Base-by-base conservation (phyloP, 2,329 filamentous ascomycete species). In the Botrytis deweyae region DNA sequence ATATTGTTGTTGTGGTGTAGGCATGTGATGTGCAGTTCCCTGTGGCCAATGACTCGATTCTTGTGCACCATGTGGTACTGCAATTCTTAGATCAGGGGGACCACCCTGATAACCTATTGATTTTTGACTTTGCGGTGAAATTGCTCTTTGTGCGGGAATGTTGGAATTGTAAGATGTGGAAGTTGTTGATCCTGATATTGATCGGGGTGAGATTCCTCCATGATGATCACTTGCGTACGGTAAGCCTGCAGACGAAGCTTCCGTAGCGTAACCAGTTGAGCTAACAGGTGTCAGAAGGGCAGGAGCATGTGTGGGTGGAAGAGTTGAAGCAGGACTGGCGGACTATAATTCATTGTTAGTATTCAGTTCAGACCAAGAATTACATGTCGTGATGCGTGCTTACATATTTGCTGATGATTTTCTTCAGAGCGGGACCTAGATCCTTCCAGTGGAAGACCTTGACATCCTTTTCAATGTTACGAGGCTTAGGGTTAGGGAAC, bases 371-470 rank as follows among this genome's bases (percentile, higher is more conserved):
- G 29, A 33, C 25, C 49, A 42, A 68, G 29, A 36, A 25, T 44
- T 38, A 7, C 49, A 63, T 44, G 58, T 40, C 58, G 44, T 38
- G 33, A 20, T 10, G 38, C n/a, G 20, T n/a, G 78, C 79, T 77
- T 77, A 81, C 81, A 76, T 98, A 99, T 92, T 99, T 99, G 80
- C 93, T 91, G 81, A 99, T 97, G 80, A 99, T 98, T 86, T 99
- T 99, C 88, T 97, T 97, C 77, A 99, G 87, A 0, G 96, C 95
- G 75, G 90, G 88, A 67, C 89, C 89, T 63, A 99, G 87, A 75
- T 96, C 93, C 83, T 94, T 96, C 96, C 96, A 99, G 7, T 94
- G 92, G 81, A 98, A 99, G 20, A 98, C 96, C 84, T 99, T 99
- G 81, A 99, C 95, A 80, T 98, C 95, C 85, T 99, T 99, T 85